Evolutionary conservation across 495 filamentous ascomycete species (phyloP), one percentile per base, ranked within the genome.

Genomic region (Aspergillus leporis): DNA sequence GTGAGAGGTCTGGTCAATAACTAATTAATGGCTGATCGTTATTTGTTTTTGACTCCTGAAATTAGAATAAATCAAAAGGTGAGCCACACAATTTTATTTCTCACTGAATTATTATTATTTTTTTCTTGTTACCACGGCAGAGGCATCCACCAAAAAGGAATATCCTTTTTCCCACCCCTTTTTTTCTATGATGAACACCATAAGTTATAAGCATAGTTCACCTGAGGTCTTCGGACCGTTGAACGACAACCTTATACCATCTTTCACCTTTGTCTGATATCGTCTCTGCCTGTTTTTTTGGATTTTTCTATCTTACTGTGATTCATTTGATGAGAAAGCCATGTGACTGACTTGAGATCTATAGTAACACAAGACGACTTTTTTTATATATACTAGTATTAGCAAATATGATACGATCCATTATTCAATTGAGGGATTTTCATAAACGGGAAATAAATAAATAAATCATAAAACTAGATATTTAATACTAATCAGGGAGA

Each of bases 171-270:
- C 32, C 13, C 18, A 21, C 21, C 19, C 18, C 32, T 30, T 50
- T n/a, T 47, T 16, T 55, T 47, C 2, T 12, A 72, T 79, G 77
- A 80, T 80, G 77, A 80, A 65, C 71, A 75, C 70, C 68, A 67
- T 70, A 70, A 65, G n/a, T 66, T 59, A 63, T 67, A 78, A 76
- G 77, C 75, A 78, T 80, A 80, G 77, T 80, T 80, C 77, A 80
- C 67, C 75, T 78, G 75, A 77, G 67, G 67, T 79, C 75, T 78
- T 73, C 70, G 70, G 73, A 73, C 69, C 66, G 53, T 56, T 80
- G 75, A 77, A 78, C 73, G 77, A 80, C 59, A 78, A 77, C 66
- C 67, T 65, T 73, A 68, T 72, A 78, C 73, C 77, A 79, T 79
- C 74, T 78, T 76, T 74, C 68, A 66, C 56, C 58, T 68, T 64